These are phyloP conservation scores for Elsinoe australis DNA, from an alignment of 2,329 filamentous ascomycete species.

Conservation along the genomic window DNA sequence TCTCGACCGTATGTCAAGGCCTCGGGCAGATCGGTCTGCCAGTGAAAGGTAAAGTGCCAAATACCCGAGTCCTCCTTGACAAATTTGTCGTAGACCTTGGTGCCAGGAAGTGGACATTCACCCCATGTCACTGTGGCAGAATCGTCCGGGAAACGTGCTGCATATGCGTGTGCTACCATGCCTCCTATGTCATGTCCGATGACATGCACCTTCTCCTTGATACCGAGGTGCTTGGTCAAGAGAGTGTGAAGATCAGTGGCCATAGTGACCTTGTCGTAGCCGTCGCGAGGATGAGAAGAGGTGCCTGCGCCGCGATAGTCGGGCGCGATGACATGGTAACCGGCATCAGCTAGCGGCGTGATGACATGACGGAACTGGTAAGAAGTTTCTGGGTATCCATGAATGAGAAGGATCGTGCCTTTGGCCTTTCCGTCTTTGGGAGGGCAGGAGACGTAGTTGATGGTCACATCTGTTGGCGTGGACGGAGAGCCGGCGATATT, in stretches of 20 bases:
- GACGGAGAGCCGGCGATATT: slow-evolving; percentile 5
- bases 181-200: slow-evolving; percentile 44
- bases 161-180: slow-evolving; percentile 41
- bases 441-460: slow-evolving; percentile 9
- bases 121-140: slow-evolving; percentile 36
- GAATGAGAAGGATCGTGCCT: slow-evolving; percentile 39
- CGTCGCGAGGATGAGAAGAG: slow-evolving; percentile 32
- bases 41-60: slow-evolving; percentile 41
- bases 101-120: slow-evolving; percentile 38
- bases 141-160: slow-evolving; percentile 30
- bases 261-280: slow-evolving; percentile 38
- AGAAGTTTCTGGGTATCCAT: slow-evolving; percentile 43
- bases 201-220: slow-evolving; percentile 36
- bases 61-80: slow-evolving; percentile 25
- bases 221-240: slow-evolving; percentile 26
- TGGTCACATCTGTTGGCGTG: slow-evolving; percentile 8
- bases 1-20: slow-evolving; percentile 36
- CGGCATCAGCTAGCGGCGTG: slow-evolving; percentile 31
- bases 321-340: slow-evolving; percentile 35
- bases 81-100: slow-evolving; percentile 27
- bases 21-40: slow-evolving; percentile 34
- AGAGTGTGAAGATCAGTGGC: slow-evolving; percentile 35
- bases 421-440: slow-evolving; percentile 20
- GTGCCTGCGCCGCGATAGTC: slow-evolving; percentile 36
- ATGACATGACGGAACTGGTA: slow-evolving; percentile 40